These are phyloP conservation scores for Myxozyma lipomycoides DNA, from an alignment of 805 yeast genomes.

Conservation along the genomic window DNA sequence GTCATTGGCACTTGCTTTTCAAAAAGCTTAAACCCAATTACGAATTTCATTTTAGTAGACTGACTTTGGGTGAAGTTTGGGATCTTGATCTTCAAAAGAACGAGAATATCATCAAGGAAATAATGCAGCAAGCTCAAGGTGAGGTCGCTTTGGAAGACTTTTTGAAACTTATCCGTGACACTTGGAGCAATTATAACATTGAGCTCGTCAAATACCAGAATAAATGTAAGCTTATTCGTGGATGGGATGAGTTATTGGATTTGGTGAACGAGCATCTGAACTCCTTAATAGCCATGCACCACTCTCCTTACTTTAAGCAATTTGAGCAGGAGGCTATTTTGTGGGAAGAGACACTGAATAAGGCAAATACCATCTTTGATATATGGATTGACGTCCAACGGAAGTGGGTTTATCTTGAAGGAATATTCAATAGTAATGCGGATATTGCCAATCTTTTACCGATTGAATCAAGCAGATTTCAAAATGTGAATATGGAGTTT, in stretches of 20 bases:
- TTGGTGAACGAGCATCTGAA: slow-evolving; percentile 58
- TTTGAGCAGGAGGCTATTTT: slow-evolving; percentile 56
- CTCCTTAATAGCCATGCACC: slow-evolving; percentile 63
- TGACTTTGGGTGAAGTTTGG: slow-evolving; percentile 61
- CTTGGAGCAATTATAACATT: slow-evolving; percentile 55
- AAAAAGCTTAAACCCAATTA: slow-evolving; percentile 10
- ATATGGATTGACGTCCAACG: slow-evolving; percentile 79
- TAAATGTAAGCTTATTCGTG: slow-evolving; percentile 54
- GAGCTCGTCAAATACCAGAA: slow-evolving; percentile 52
- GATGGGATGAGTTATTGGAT: slow-evolving; percentile 63
- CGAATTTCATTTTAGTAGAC: slow-evolving; percentile 32
- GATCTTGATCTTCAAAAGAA: slow-evolving; percentile 48
- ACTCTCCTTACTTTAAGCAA: slow-evolving; percentile 55
- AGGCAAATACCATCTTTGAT: slow-evolving; percentile 52
- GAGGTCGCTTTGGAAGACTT: slow-evolving; percentile 64
- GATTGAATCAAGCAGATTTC: slow-evolving; percentile 63
- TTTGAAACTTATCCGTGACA: slow-evolving; percentile 46
- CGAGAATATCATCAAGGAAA: slow-evolving; percentile 44
- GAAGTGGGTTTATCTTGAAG: slow-evolving; percentile 84
- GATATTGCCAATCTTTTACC: slow-evolving; percentile 66
- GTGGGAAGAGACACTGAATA: slow-evolving; percentile 56
- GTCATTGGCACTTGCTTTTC: slow-evolving; percentile 57
- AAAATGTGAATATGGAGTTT: slow-evolving; percentile 59
- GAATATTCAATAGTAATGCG: slow-evolving; percentile 58
- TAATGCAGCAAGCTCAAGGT: slow-evolving; percentile 63